Percentiles rank a stretch among this genome's conserved stretches.
Evolutionary conservation across 2,329 filamentous ascomycete genomes (phyloP).

Genomic region (Domatiomyces catenatus): DNA sequence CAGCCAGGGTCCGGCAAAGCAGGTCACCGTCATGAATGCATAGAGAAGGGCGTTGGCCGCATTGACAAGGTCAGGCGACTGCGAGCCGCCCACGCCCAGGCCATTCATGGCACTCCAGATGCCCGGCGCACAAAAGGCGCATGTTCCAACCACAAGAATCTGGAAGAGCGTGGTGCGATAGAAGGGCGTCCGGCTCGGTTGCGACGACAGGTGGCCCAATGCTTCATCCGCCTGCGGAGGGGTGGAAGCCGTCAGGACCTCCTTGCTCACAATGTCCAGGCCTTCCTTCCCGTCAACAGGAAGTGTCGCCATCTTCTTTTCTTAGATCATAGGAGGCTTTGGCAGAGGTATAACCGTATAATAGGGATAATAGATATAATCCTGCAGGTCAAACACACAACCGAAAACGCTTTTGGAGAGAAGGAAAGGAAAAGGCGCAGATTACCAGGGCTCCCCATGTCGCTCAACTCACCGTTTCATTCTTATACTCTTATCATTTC

Average conservation of each 20-base stretch:
- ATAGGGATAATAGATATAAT: no score
- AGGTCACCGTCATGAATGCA: slow-evolving; percentile 31
- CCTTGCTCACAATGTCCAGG: background rate
- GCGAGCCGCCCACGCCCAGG: slow-evolving; percentile 25
- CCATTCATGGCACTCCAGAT: slow-evolving; percentile 35
- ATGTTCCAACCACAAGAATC: slow-evolving; percentile 31
- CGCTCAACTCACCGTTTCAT: background rate
- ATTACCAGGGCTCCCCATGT: slow-evolving; percentile 5
- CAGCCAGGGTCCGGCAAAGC: slow-evolving; percentile 26
- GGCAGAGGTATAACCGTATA: no score
- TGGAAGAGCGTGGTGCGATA: slow-evolving; percentile 32
- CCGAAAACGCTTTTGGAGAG: no score
- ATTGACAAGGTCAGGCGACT: slow-evolving; percentile 29
- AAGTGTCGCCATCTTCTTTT: background rate
- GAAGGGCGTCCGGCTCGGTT: slow-evolving; percentile 1
- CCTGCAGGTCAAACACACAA: no score
- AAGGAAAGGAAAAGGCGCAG: background rate
- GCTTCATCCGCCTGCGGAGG: background rate
- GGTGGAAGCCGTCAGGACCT: background rate
- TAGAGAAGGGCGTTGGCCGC: slow-evolving; percentile 34
- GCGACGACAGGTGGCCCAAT: background rate
- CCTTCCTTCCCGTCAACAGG: slow-evolving; percentile 1
- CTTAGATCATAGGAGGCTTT: no score
- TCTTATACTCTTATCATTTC: no score
- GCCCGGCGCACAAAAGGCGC: slow-evolving; percentile 32